Base-by-base conservation (phyloP, 2,329 filamentous ascomycete genomes). In the Botryotinia calthae region DNA sequence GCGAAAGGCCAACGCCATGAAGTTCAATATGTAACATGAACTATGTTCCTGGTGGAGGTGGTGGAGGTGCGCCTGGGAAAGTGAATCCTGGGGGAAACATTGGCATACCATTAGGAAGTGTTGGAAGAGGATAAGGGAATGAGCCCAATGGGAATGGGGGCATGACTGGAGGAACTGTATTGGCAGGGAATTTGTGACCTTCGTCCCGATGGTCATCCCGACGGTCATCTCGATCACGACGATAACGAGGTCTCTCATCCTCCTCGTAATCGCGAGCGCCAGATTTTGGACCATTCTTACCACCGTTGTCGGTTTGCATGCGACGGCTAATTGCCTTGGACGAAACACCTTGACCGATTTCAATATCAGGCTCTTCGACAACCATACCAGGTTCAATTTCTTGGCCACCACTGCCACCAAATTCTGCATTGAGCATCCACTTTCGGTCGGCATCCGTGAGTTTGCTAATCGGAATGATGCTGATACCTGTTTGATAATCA, bases 331-430 rank as follows among this genome's bases (percentile, higher is more conserved):
- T 91, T 56, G 89, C 94, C 85, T 99, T 99, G 61, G 94, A 98
- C 28, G 95, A 98, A 22, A 99, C 97, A 72, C 96, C 96, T 28
- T 95, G 95, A 70, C 96, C 96, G 73, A 99, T 99, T 83, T 99
- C 96, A 78, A 99, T 99, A 80, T 99, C 96, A 4, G 96, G 96
- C 83, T 99, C 96, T 81, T 99, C 96, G 40, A 99, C 92, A 10
- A 95, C 92, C 84, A 99, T 89, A 59, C 95, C 94, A 22, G 88
- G 86, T 80, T 94, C 91, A 74, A 99, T 93, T 2, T 89, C 84
- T 72, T 88, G 88, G 72, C 95, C 96, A 72, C 95, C 96, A 75
- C 93, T 97, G 71, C 96, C 96, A 76, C 96, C 96, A 80, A 91
- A 97, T 76, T 97, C 93, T 20, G 96, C 97, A 51, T 91, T 97